Base-by-base conservation (phyloP, 2,329 filamentous ascomycete genomes). In the Cephalotrichum gorgonifer region DNA sequence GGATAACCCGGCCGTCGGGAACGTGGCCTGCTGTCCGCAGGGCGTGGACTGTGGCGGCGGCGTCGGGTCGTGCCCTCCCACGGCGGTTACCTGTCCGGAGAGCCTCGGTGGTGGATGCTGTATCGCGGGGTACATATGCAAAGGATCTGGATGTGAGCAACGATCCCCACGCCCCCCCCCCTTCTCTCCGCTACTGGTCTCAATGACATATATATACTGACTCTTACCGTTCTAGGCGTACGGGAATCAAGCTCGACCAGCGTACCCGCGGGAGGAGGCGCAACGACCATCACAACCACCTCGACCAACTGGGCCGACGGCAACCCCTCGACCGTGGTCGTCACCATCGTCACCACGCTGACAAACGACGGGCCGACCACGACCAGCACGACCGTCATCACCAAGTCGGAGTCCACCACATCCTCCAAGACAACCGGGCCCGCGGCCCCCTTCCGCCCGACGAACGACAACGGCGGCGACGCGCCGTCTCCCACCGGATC, bases 21-120 rank as follows among this genome's bases (percentile, higher is more conserved):
- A 78, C 42, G 79, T 91, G 2, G 86, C 86, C 3, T 93, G 87
- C 64, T 93, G 87, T 64, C 83, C 84, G 0, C 59, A 69, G 31
- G 85, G 85, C 3, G 67, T 71, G 41, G 74, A 63, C 6, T 91
- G 86, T 61, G 74, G 74, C 3, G 83, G 83, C 9, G 66, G 67
- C 1, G 79, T 90, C 6, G 76, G 74, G 0, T 60, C 60, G n/a
- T 90, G 86, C 54, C 70, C 72, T 2, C 66, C 70, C 4, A 81
- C 76, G 38, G 81, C 85, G 52, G 76, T 77, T 11, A 76, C 78
- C 44, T 91, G 86, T 60, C 71, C 81, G 0, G 71, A 77, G 7
- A 73, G 74, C 30, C 62, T 82, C 0, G 86, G 85, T 3, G 86
- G 85, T 14, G 86, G 86, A 2, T 91, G 86, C 59, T 91, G 86